Evolutionary conservation across 108 stramenopile species (phyloP).

Genomic region (Aureococcus anophagefferens): DNA sequence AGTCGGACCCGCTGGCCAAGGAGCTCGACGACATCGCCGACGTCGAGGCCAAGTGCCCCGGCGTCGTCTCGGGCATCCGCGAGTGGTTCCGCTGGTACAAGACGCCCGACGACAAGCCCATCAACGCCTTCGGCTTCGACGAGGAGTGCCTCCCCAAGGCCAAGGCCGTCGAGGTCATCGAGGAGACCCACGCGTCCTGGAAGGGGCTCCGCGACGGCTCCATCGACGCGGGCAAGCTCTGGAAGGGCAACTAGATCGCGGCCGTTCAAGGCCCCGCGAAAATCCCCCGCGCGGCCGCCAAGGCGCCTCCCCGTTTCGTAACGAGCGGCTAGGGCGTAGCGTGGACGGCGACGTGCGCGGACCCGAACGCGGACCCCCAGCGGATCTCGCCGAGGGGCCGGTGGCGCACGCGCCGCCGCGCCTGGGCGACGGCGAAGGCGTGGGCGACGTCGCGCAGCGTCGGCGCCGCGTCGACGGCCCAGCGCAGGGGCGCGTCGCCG

Average conservation of each 20-base stretch:
- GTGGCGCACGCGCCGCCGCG: too few species aligned
- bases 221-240: slow-evolving; percentile 71
- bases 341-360: too few species aligned
- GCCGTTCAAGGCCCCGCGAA: too few species aligned
- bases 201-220: slow-evolving; percentile 73
- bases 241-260: slow-evolving; percentile 22
- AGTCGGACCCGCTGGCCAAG: slow-evolving; percentile 82
- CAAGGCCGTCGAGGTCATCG: slow-evolving; percentile 75
- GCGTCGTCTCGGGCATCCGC: slow-evolving; percentile 80
- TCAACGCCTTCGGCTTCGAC: slow-evolving; percentile 96
- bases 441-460: too few species aligned
- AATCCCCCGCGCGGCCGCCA: too few species aligned
- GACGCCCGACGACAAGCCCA: slow-evolving; percentile 97
- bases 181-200: slow-evolving; percentile 93
- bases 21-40: slow-evolving; percentile 92
- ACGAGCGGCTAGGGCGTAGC: too few species aligned
- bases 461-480: too few species aligned
- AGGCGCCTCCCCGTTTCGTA: too few species aligned
- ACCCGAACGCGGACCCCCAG: too few species aligned
- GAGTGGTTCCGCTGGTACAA: slow-evolving; percentile 99
- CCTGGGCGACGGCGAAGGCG: too few species aligned
- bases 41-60: slow-evolving; percentile 62
- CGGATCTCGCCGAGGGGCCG: too few species aligned
- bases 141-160: slow-evolving; percentile 81
- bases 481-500: too few species aligned